These are phyloP conservation scores for Cutaneotrichosporon arboriforme DNA, from an alignment of 1,284 basidiomycete genomes.

Conservation along the genomic window DNA sequence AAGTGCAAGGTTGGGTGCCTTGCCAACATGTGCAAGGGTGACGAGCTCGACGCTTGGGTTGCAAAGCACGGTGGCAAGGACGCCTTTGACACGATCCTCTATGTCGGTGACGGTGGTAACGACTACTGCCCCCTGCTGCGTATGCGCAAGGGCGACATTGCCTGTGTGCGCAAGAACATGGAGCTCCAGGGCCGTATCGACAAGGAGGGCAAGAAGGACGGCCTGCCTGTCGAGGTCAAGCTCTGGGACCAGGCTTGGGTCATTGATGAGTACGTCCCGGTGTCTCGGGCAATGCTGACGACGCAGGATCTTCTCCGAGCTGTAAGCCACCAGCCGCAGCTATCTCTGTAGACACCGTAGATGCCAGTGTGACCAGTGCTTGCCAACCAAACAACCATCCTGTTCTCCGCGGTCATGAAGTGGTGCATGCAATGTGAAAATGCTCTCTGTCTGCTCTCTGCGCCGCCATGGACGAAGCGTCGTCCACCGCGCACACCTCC, in stretches of 20 bases:
- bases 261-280: conserved; percentile 61
- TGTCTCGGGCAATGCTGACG: background rate
- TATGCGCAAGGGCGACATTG: conserved; percentile 59
- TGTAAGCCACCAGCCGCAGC: background rate
- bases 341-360: too few species aligned
- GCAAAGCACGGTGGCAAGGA: conserved; percentile 57
- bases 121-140: conserved; percentile 90
- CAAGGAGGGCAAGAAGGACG: conserved; percentile 59
- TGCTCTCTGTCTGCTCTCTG: background rate
- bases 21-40: conserved; percentile 98
- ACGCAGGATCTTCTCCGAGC: conserved; percentile 14
- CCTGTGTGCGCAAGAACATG: conserved; percentile 66
- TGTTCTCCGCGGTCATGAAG: background rate
- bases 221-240: conserved; percentile 64
- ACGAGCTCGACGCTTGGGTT: conserved; percentile 80
- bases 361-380: too few species aligned
- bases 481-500: background rate
- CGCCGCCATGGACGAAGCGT: background rate
- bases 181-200: conserved; percentile 71
- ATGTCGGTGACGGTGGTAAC: conserved; percentile 91
- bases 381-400: background rate
- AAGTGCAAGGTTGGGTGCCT: conserved; percentile 81
- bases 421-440: conserved; percentile 4
- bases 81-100: conserved; percentile 72
- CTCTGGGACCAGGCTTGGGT: conserved; percentile 94